These are phyloP conservation scores for Penstemon barbatus DNA, from an alignment of 257 asterid genomes.

Conservation along the genomic window DNA sequence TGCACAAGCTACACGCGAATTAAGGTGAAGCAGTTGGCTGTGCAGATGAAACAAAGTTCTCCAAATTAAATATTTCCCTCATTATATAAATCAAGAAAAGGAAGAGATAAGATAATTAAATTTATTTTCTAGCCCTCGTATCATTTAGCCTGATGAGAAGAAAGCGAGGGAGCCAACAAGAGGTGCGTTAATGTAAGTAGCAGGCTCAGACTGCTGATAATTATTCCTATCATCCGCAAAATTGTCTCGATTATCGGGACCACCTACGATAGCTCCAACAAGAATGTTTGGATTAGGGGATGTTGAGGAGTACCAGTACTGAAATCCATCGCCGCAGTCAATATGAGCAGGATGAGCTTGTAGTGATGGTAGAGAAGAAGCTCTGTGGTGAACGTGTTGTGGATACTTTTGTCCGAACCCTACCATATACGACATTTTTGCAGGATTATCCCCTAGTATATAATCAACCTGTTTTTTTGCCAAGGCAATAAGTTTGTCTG, in stretches of 20 bases:
- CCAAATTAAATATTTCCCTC: no score
- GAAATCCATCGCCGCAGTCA: conserved; percentile 58
- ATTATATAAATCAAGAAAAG: no score
- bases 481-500: conserved; percentile 44
- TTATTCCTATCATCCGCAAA: conserved; percentile 62
- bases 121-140: no score
- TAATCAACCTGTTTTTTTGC: conserved; percentile 82
- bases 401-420: conserved; percentile 73
- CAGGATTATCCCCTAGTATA: conserved; percentile 80
- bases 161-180: conserved; percentile 69
- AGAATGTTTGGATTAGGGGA: conserved; percentile 69
- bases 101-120: no score
- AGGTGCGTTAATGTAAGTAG: conserved; percentile 74
- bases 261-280: conserved; percentile 67
- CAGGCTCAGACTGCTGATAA: conserved; percentile 77
- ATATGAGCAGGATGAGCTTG: conserved; percentile 41
- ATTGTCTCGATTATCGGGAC: conserved; percentile 59
- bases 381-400: conserved; percentile 69
- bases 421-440: conserved; percentile 70
- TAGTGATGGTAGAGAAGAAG: conserved; percentile 65
- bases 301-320: conserved; percentile 45
- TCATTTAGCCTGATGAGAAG: conserved; percentile 34
- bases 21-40: no score
- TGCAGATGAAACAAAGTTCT: no score
- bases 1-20: no score